Base-by-base conservation (phyloP, 2,329 filamentous ascomycete species). In the Aspergillus melleus region DNA sequence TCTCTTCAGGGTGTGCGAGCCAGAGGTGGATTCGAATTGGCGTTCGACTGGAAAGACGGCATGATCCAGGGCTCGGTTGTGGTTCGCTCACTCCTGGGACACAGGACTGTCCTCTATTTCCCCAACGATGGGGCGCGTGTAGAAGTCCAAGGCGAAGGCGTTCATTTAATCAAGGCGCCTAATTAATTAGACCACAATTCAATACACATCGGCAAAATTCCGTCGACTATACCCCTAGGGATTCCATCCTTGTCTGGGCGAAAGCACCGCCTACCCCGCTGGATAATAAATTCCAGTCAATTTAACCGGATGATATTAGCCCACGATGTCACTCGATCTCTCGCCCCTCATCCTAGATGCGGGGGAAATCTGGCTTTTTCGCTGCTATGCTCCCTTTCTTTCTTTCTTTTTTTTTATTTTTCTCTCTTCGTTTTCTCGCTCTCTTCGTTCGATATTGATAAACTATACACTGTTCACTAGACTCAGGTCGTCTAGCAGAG, bases 31-130 rank as follows among this genome's bases (percentile, higher is more conserved):
- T 77, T 75, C 61, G 66, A 72, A 44, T 51, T 79, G 49, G 70
- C 71, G n/a, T 78, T 80, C 55, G 60, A 63, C 42, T 80, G 77
- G 73, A 61, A 71, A 52, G 64, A 74, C 46, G 67, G 68, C 14
- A 59, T 65, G 64, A 52, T 69, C 24, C 44, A 63, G 24, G 64
- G 55, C 20, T 51, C 50, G 6, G 63, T 70, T 11, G 51, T 39
- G 22, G 53, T 70, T 6, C 49, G 46, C 16, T 69, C 68, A 11
- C 39, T 61, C 3, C 42, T 58, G 32, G 66, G 59, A 20, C 54
- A 60, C 52, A 59, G 50, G 30, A 58, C 55, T n/a, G 50, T 62
- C 12, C 42, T 72, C n/a, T 55, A 46, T 51, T 69, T 68, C 32
- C 68, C 68, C 32, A 56, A 63, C 22, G 49, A 62, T 57, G 66